Conservation (phyloP, 1,139 yeast genomes). For the Sugiyamaella paludigena region DNA sequence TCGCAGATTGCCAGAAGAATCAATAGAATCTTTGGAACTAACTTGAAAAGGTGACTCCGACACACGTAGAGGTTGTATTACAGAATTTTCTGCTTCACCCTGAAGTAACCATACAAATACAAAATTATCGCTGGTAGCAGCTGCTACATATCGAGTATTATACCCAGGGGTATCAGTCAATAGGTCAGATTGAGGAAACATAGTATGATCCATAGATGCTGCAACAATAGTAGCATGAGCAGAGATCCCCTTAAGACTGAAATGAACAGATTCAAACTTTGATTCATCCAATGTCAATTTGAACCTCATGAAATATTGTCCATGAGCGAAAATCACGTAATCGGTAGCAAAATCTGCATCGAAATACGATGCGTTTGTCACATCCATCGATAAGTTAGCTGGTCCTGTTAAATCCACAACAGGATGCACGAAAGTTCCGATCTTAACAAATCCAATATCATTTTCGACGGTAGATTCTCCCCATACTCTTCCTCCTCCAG, state of each 20-base stretch:
- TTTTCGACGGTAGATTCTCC: too few species aligned
- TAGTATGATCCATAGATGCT: conserved; percentile 26
- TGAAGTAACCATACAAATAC: conserved; percentile 45
- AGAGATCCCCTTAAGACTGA: conserved; percentile 6
- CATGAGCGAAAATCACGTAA: conserved; percentile 22
- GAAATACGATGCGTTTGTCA: conserved; percentile 13
- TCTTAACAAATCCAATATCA: conserved; percentile 9
- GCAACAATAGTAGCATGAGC: conserved; percentile 20
- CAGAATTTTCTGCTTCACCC: conserved; percentile 29
- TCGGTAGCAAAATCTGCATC: conserved; percentile 28
- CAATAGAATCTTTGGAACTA: conserved; percentile 8
- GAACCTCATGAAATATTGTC: conserved; percentile 18
- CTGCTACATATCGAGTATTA: conserved; percentile 53
- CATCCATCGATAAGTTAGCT: not conserved
- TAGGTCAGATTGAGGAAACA: conserved; percentile 28
- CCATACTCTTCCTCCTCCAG: not conserved
- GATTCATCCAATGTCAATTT: conserved; percentile 10
- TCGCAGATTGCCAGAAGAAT: conserved; percentile 1
- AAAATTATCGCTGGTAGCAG: conserved; percentile 41
- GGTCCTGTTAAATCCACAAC: conserved; percentile 1
- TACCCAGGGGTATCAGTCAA: conserved; percentile 48
- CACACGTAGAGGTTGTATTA: conserved; percentile 31
- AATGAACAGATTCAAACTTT: conserved; percentile 8
- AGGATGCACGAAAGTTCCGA: conserved; percentile 16
- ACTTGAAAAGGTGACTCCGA: conserved; percentile 35